These are phyloP conservation scores for Apiotrichum siamense DNA, from an alignment of 1,284 basidiomycete genomes.

Conservation along the genomic window DNA sequence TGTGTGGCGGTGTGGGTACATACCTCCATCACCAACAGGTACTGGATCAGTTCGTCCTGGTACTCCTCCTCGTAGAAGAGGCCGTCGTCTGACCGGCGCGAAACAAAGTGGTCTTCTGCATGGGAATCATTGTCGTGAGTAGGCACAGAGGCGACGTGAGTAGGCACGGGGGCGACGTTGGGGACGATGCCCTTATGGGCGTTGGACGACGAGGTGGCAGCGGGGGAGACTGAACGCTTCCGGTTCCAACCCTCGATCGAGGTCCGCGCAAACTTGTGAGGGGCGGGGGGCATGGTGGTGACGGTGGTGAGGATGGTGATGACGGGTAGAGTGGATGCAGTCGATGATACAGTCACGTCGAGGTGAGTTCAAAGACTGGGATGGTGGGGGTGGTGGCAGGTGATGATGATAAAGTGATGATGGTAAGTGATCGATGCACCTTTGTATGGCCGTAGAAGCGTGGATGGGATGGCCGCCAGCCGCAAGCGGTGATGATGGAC, in stretches of 20 bases:
- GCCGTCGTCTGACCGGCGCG: conserved; percentile 40
- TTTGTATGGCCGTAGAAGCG: no score
- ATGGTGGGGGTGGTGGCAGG: no score
- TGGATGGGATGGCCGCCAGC: no score
- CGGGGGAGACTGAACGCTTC: conserved; percentile 39
- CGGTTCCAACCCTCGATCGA: conserved; percentile 39
- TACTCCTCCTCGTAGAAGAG: conserved; percentile 79
- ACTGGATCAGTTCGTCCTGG: conserved; percentile 79
- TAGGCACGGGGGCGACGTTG: no score
- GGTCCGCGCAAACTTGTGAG: conserved; percentile 36
- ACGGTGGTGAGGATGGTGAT: not conserved
- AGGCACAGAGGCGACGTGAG: no score
- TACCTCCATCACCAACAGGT: conserved; percentile 98
- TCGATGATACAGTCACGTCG: no score
- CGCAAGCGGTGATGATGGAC: not conserved
- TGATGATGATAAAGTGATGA: not conserved
- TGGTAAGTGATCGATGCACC: no score
- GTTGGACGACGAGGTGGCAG: conserved; percentile 15
- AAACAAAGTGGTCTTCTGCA: not conserved
- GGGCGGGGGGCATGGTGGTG: conserved; percentile 35
- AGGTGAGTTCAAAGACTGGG: not conserved
- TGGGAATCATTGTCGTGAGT: not conserved
- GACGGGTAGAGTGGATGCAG: not conserved
- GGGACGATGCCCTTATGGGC: conserved; percentile 19
- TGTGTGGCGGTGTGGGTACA: conserved; percentile 43